phyloP scores from a whole-genome alignment of 208 protist species.

The Leishmania braziliensis region DNA sequence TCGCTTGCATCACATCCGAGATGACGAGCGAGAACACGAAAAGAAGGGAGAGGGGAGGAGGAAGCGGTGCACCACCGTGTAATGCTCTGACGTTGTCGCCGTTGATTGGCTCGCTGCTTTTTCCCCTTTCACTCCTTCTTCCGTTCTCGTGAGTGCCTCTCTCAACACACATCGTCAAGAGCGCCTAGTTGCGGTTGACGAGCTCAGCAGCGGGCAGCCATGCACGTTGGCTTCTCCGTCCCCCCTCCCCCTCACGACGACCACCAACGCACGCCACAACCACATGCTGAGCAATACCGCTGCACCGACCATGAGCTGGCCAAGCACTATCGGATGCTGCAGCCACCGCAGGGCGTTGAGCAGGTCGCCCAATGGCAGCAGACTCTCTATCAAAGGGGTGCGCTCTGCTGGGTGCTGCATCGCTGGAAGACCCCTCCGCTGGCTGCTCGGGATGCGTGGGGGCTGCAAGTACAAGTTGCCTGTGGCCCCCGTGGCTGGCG shows the following conservation, averaged over 20 bases:
- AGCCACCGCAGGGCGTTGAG: neutral
- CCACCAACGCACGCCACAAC: neutral
- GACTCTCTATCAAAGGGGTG: neutral
- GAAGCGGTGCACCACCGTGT: neutral
- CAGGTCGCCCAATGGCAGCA: neutral
- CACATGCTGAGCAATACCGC: neutral
- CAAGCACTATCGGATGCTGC: slow-evolving; percentile 6
- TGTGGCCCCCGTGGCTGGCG: neutral
- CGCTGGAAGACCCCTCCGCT: neutral
- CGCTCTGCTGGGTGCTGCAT: neutral
- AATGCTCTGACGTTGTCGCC: neutral
- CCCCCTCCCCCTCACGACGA: neutral
- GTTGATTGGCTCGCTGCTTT: neutral
- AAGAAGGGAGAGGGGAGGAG: slow-evolving; percentile 2
- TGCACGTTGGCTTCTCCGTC: neutral
- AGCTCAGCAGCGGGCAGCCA: neutral
- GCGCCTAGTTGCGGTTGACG: neutral
- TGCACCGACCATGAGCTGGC: slow-evolving; percentile 1
- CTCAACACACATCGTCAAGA: neutral
- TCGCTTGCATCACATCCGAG: neutral
- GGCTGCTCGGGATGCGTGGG: neutral
- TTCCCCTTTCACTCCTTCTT: neutral
- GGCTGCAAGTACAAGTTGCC: neutral
- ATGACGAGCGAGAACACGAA: neutral
- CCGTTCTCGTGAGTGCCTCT: too few relatives aligned